Evolutionary conservation across 192 early-diverging fungal genomes (phyloP), one percentile per base, ranked within the genome.

Genomic region (Radiomyces spectabilis): DNA sequence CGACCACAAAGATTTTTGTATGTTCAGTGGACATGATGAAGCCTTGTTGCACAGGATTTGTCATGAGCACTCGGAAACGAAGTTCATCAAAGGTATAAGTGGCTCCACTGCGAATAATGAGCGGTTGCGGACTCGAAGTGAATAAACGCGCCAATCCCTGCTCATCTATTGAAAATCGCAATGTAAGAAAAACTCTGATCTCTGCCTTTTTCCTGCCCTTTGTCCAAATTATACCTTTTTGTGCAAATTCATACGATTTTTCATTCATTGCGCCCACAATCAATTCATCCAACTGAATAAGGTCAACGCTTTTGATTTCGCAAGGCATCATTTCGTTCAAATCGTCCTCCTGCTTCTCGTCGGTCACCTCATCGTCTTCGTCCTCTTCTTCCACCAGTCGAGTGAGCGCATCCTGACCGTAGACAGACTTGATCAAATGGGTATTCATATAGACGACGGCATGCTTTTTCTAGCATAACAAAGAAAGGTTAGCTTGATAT

Each of bases 31-130:
- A 53, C 12, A 54, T 21, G 31, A 87, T 66, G 27, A 71, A 63
- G 2, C 85, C 85, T 61, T 87, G 85, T 6, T 85, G 59, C 2
- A 87, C 83, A 0, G 85, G 83, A 55, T 71, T 76, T 45, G 73
- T 69, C 75, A 80, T 80, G 29, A 87, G 46, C 1, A 83, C 76
- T 22, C 73, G 65, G 54, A 62, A 77, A 1, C 24, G 8, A 10
- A 32, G 46, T 10, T 65, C 51, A 12, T 62, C 52, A 37, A 78
- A 50, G 16, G 40, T 19, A 52, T 73, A 71, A 15, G 42, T 31
- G 12, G 60, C 59, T 1, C 55, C 67, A 39, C 65, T 62, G n/a
- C 71, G 65, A 46, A 78, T 51, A 24, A 77, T 65, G 0, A 63
- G 52, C 5, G 65, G 66, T 0, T 64, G 60, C 22, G 59, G 49